These are phyloP conservation scores for Cryomyces antarcticus DNA, from an alignment of 495 filamentous ascomycete species.

Conservation along the genomic window DNA sequence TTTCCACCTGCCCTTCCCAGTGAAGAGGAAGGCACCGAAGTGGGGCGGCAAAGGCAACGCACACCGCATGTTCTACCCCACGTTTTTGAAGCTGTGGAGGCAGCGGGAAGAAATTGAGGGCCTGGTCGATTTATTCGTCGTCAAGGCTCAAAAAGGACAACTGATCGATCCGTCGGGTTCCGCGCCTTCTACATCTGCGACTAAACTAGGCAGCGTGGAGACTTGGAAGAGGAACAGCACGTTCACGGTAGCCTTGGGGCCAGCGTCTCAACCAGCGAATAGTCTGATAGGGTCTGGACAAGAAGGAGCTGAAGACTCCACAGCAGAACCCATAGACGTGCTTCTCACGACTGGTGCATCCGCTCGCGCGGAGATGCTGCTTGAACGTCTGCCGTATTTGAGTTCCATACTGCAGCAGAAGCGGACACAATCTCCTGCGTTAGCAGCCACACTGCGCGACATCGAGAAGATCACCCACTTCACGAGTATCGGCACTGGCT, in stretches of 20 bases:
- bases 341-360: constrained; percentile 32
- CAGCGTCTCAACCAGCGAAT: background rate
- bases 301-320: constrained; percentile 2
- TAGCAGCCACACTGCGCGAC: constrained; percentile 18
- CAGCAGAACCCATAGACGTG: constrained; percentile 10
- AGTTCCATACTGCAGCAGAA: constrained; percentile 33
- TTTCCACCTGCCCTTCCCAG: constrained; percentile 66
- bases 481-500: constrained; percentile 24
- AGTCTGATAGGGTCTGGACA: background rate
- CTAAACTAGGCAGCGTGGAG: constrained; percentile 11
- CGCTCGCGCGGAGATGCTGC: constrained; percentile 50
- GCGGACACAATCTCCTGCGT: background rate
- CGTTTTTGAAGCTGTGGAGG: constrained; percentile 54
- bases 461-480: constrained; percentile 54
- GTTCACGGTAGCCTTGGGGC: background rate
- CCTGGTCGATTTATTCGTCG: constrained; percentile 44
- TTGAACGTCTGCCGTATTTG: constrained; percentile 76
- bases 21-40: constrained; percentile 35
- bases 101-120: constrained; percentile 58
- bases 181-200: background rate
- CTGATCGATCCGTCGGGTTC: constrained; percentile 11
- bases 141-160: constrained; percentile 18
- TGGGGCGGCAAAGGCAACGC: constrained; percentile 30
- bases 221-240: constrained; percentile 11
- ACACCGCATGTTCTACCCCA: constrained; percentile 75